Evolutionary conservation across 2,329 filamentous ascomycete genomes (phyloP), one percentile per base, ranked within the genome.

Genomic region (Helotiales sp.): DNA sequence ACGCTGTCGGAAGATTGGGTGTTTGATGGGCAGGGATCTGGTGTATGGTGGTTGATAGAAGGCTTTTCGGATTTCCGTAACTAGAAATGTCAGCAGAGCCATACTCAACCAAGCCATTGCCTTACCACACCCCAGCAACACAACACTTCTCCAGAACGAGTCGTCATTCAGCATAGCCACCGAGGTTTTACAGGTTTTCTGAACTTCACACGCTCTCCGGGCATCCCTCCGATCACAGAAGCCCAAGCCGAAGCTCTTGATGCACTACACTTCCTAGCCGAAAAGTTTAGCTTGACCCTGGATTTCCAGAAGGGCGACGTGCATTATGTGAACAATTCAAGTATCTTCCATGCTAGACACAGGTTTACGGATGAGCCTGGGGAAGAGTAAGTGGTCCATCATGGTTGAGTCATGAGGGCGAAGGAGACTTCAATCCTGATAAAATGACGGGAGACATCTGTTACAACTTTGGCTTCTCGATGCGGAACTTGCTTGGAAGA

Each of bases 101-200:
- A 15, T 87, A 82, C 72, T 80, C 74, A 52, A 75, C 79, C 13
- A 80, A 85, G 0, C 86, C 88, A 1, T 78, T 89, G 4, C 75
- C 90, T 4, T 85, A 87, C 75, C 82, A 87, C 72, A 84, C 87
- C 57, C 82, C 84, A 0, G 80, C 81, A 10, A 84, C 80, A 0
- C n/a, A 77, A 70, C 0, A 76, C 75, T 0, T 73, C 75, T 0
- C 84, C 86, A 0, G 84, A 89, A 72, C 81, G 86, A 0, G 76
- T 90, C 1, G 77, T 87, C 6, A 82, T 90, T 32, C 87, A 90
- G 69, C 90, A 89, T 69, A 85, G 84, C 0, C 83, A 88, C 2
- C 82, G 87, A 1, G 80, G 78, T 28, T 89, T 89, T 70, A 87
- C 86, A 61, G 80, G 89, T 1, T 89, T 85, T 72, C 81, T 83